These are phyloP conservation scores for Zygosaccharomyces siamensis DNA, from an alignment of 805 yeast genomes.

Conservation along the genomic window DNA sequence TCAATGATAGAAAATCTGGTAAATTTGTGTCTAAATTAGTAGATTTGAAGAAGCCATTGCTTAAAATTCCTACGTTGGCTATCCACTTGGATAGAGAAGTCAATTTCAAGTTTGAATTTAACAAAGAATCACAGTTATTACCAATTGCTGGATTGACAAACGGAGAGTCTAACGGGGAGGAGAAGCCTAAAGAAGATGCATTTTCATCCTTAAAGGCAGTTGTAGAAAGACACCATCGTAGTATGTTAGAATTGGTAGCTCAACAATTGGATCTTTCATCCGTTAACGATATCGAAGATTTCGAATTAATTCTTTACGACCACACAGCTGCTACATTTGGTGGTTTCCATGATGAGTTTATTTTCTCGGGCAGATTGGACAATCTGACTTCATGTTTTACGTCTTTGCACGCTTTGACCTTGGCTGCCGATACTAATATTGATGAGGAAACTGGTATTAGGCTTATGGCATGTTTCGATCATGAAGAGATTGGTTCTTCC, in stretches of 20 bases:
- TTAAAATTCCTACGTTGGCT: constrained; percentile 92
- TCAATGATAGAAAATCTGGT: constrained; percentile 44
- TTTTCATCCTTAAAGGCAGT: constrained; percentile 62
- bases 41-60: constrained; percentile 74
- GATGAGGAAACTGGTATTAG: constrained; percentile 54
- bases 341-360: constrained; percentile 84
- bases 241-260: constrained; percentile 65
- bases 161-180: constrained; percentile 17
- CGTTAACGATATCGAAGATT: constrained; percentile 69
- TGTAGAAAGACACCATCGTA: constrained; percentile 70
- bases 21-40: constrained; percentile 61
- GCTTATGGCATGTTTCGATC: constrained; percentile 82
- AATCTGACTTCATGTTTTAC: constrained; percentile 84
- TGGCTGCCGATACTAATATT: constrained; percentile 43
- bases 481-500: constrained; percentile 90
- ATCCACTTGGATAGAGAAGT: constrained; percentile 82
- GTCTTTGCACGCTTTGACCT: constrained; percentile 66
- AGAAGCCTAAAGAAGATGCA: constrained; percentile 35
- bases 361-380: constrained; percentile 88
- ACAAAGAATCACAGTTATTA: constrained; percentile 77
- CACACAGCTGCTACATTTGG: constrained; percentile 80
- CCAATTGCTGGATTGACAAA: constrained; percentile 74
- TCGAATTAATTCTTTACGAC: constrained; percentile 82
- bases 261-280: constrained; percentile 49
- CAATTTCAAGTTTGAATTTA: constrained; percentile 76